Evolutionary conservation across 208 protist genomes (phyloP).

Genomic region (Trypanosoma brucei): DNA sequence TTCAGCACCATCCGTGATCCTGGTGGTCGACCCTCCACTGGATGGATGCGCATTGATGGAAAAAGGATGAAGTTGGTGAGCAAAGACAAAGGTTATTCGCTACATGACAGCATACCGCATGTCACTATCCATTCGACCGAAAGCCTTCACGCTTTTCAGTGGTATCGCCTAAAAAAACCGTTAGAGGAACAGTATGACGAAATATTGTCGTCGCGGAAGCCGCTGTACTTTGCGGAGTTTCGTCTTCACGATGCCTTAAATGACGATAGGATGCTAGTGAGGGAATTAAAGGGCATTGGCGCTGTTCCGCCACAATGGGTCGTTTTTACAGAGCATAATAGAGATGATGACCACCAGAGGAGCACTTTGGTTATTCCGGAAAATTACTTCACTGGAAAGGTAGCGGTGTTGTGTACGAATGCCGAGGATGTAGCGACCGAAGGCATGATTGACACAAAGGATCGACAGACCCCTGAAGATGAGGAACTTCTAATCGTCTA

Average conservation of each 20-base stretch:
- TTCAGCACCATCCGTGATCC: slow-evolving; percentile 1
- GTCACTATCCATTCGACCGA: slow-evolving; percentile 22
- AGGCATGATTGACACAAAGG: background rate
- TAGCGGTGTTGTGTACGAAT: slow-evolving; percentile 1
- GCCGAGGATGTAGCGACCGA: background rate
- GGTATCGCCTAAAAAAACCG: slow-evolving; percentile 27
- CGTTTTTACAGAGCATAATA: slow-evolving; percentile 5
- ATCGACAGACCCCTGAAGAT: no score
- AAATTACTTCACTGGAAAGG: slow-evolving; percentile 20
- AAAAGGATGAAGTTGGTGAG: background rate
- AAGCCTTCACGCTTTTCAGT: slow-evolving; percentile 26
- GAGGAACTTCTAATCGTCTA: no score
- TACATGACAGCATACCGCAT: slow-evolving; percentile 38
- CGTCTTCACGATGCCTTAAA: slow-evolving; percentile 37
- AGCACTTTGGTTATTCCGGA: background rate
- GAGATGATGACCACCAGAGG: no score
- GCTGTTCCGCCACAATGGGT: slow-evolving; percentile 7
- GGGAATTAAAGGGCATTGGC: slow-evolving; percentile 2
- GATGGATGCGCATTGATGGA: slow-evolving; percentile 23
- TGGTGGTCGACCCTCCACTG: slow-evolving; percentile 22
- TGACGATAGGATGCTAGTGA: slow-evolving; percentile 25
- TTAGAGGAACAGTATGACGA: slow-evolving; percentile 37
- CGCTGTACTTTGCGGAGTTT: slow-evolving; percentile 35
- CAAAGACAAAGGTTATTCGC: background rate
- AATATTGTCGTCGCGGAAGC: slow-evolving; percentile 24